Evolutionary conservation across 352 stramenopile species (phyloP), one percentile per base, ranked within the genome.

Genomic region (Sclerospora graminicola): DNA sequence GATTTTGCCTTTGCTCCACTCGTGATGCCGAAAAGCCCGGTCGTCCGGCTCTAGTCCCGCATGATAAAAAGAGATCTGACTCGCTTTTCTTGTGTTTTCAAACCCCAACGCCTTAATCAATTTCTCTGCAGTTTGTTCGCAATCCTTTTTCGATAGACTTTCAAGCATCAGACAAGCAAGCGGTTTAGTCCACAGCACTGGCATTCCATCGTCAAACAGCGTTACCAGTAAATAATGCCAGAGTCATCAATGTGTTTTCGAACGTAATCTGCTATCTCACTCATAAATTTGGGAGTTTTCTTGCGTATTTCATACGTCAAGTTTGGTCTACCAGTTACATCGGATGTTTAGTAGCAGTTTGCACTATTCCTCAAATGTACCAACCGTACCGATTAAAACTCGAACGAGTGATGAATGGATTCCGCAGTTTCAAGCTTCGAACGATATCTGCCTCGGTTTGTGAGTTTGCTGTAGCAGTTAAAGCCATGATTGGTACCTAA

Each of bases 211-310:
- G 15, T 40, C 11, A 19, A 13, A 5, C 33, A 5, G 9, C 34
- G n/a, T n/a, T 65, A 89, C 81, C 82, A 93, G 33, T 93, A 93
- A 31, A 93, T 93, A 49, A 93, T 93, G 31, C 82, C 82, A 9
- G 82, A 93, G 47, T 93, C 79, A 33, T 91, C 77, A n/a, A 77
- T 83, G 45, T 86, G 79, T 14, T 87, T 57, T 10, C 67, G 62
- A 45, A 93, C 77, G 46, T 74, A 93, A 21, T 85, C 52, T 6
- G 70, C 68, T 16, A 93, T 79, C 36, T 93, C 82, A 39, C 60
- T 66, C 68, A 90, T 79, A 39, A 88, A 90, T 36, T 87, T 89
- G 5, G 66, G 50, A 5, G 68, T 66, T 37, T 93, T 93, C 39
- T 75, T 85, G 21, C 82, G 69, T 41, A 93, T 63, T 45, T 89